Evolutionary conservation across 2,329 filamentous ascomycete genomes (phyloP).

Genomic region (Exophiala oligosperma): DNA sequence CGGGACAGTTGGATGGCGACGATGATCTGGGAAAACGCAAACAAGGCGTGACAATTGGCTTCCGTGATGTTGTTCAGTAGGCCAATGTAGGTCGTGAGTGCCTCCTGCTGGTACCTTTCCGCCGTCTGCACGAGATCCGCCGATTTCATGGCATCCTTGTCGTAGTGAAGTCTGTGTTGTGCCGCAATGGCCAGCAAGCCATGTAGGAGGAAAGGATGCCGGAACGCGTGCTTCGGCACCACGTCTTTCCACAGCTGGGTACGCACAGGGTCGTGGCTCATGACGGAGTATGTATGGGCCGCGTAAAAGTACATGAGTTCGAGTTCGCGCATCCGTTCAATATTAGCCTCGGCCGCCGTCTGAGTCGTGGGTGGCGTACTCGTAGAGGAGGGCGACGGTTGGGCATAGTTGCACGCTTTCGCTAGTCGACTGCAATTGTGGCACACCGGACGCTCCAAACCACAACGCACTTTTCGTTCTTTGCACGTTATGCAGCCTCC

Average conservation of each 20-base stretch:
- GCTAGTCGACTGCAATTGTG: conserved; percentile 10
- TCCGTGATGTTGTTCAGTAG: conserved; percentile 8
- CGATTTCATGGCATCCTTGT: not conserved
- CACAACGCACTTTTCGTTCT: conserved; percentile 7
- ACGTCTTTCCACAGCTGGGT: conserved; percentile 38
- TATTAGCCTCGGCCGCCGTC: not conserved
- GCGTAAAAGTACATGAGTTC: conserved; percentile 45
- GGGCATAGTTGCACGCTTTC: not conserved
- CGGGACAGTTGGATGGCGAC: not conserved
- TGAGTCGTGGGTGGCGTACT: not conserved
- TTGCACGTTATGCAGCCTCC: conserved; percentile 8
- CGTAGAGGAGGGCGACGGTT: not conserved
- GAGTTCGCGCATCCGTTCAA: not conserved
- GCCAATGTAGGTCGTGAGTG: conserved; percentile 11
- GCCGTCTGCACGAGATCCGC: conserved; percentile 13
- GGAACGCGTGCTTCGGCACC: conserved; percentile 39
- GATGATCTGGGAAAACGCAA: conserved; percentile 10
- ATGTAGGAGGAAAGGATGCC: conserved; percentile 41
- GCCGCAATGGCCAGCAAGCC: conserved; percentile 41
- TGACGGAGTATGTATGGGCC: conserved; percentile 34
- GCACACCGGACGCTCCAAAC: conserved; percentile 9
- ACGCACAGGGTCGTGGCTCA: conserved; percentile 1
- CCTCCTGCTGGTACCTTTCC: conserved; percentile 18
- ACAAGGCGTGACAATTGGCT: conserved; percentile 14
- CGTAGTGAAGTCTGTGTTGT: conserved; percentile 33